Conservation (phyloP, 106 monocot genomes). For the Cymbidium sinense region DNA sequence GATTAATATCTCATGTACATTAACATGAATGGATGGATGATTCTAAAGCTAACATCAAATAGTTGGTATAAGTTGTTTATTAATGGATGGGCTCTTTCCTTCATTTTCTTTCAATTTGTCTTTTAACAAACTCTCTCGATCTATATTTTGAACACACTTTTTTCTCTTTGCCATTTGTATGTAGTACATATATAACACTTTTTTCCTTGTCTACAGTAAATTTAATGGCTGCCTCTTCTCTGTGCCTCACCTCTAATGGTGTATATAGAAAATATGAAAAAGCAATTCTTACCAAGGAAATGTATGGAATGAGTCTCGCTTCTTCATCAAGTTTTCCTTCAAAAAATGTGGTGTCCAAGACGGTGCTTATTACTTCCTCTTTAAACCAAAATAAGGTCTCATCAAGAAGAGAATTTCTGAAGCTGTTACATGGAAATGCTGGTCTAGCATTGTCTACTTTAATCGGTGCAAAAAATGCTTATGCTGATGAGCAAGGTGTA, state of each 20-base stretch:
- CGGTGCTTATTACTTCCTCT: slow-evolving; percentile 52
- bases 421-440: slow-evolving; percentile 71
- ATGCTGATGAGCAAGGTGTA: slow-evolving; percentile 86
- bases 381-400: slow-evolving; percentile 39
- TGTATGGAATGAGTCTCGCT: slow-evolving; percentile 36
- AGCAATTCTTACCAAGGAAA: slow-evolving; percentile 38
- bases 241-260: slow-evolving; percentile 51
- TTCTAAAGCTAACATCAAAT: neutral
- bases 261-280: slow-evolving; percentile 15
- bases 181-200: neutral
- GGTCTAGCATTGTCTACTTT: slow-evolving; percentile 58
- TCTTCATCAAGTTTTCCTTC: slow-evolving; percentile 31
- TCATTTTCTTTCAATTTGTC: neutral
- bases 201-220: slow-evolving; percentile 4
- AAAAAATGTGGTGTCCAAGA: slow-evolving; percentile 20
- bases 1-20: neutral
- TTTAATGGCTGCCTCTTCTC: slow-evolving; percentile 55
- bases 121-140: neutral
- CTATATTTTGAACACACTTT: neutral
- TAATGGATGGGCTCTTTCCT: neutral
- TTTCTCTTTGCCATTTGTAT: neutral
- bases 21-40: neutral
- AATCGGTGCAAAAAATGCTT: slow-evolving; percentile 37
- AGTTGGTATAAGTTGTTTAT: neutral
- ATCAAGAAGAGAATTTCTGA: slow-evolving; percentile 78